Conservation (phyloP, 1,139 yeast species). For the Blastobotrys indianensis region DNA sequence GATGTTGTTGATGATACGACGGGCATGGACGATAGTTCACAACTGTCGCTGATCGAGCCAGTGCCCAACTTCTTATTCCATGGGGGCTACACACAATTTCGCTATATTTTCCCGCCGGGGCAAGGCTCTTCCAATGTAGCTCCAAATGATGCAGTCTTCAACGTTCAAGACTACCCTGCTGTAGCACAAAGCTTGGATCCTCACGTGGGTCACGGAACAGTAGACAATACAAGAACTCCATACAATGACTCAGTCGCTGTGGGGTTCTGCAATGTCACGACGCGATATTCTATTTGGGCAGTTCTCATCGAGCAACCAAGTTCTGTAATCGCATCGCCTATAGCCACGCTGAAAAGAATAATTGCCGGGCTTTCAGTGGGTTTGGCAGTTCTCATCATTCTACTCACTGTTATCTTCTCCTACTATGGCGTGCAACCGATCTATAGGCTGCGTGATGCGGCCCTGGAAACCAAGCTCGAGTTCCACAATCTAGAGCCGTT, state of each 20-base stretch:
- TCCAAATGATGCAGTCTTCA: constrained; percentile 18
- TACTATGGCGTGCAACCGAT: constrained; percentile 85
- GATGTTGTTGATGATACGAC: constrained; percentile 47
- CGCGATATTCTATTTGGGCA: constrained; percentile 61
- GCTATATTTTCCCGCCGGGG: constrained; percentile 31
- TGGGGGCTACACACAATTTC: constrained; percentile 16
- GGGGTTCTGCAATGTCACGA: constrained; percentile 58
- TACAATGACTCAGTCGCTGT: constrained; percentile 50
- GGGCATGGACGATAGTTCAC: constrained; percentile 38
- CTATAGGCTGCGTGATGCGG: constrained; percentile 71
- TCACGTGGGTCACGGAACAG: constrained; percentile 44
- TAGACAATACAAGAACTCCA: constrained; percentile 42
- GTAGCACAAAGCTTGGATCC: constrained; percentile 38
- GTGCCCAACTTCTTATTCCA: constrained; percentile 18
- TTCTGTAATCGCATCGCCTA: constrained; percentile 56
- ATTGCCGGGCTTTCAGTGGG: constrained; percentile 77
- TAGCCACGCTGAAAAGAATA: constrained; percentile 55
- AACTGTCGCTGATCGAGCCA: constrained; percentile 35
- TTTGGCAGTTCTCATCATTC: constrained; percentile 66
- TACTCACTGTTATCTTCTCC: constrained; percentile 74
- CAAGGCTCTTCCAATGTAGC: not conserved
- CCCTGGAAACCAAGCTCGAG: constrained; percentile 49
- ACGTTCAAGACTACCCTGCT: constrained; percentile 31
- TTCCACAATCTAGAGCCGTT: constrained; percentile 15
- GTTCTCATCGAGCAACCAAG: constrained; percentile 64